A percentile compares a stretch with the other conserved stretches of the same genome.
Conservation (phyloP, 306 rosid genomes). For the Dryas alaskensis region DNA sequence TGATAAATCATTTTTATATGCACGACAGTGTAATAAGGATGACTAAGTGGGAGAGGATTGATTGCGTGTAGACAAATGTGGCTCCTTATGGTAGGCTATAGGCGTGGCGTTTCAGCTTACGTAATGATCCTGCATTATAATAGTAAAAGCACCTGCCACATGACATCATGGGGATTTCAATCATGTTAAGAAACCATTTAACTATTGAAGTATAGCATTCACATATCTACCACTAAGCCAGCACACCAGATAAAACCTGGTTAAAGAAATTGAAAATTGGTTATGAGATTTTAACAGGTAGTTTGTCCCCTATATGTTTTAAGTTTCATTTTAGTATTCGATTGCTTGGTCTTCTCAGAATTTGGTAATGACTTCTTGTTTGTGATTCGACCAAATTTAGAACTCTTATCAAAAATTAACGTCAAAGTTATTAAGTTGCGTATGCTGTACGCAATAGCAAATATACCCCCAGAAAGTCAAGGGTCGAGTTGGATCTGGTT, state of each 20-base stretch:
- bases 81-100: slow-evolving; percentile 29
- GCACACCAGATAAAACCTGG: background rate
- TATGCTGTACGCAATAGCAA: slow-evolving; percentile 4
- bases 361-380: background rate
- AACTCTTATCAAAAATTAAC: background rate
- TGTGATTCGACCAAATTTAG: background rate
- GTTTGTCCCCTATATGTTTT: background rate
- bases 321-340: background rate
- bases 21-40: background rate
- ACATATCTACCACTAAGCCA: background rate
- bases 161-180: slow-evolving; percentile 7
- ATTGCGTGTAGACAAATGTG: slow-evolving; percentile 11
- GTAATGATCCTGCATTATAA: slow-evolving; percentile 1
- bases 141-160: slow-evolving; percentile 10
- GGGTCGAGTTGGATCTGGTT: slow-evolving; percentile 17
- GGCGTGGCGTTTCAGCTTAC: slow-evolving; percentile 10
- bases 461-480: slow-evolving; percentile 20
- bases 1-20: slow-evolving; percentile 28
- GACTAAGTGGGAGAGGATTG: slow-evolving; percentile 31
- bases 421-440: slow-evolving; percentile 27
- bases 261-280: background rate
- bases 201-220: background rate
- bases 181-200: slow-evolving; percentile 2
- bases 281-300: background rate
- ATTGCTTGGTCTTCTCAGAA: background rate